These are phyloP conservation scores for Lipomyces starkeyi DNA, from an alignment of 805 yeast species.

Conservation along the genomic window DNA sequence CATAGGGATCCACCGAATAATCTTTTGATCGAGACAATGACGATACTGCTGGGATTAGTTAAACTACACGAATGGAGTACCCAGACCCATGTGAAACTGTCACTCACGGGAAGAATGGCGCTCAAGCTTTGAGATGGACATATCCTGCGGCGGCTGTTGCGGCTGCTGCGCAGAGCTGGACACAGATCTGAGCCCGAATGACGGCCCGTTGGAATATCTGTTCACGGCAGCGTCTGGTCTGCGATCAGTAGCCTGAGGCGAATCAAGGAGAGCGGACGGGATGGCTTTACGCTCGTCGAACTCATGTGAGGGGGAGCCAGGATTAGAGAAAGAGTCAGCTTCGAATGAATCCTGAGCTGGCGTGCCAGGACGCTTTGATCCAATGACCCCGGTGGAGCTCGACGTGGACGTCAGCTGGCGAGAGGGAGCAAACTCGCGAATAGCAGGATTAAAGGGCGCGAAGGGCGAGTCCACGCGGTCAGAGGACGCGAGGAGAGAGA, in stretches of 20 bases:
- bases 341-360: background rate
- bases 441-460: constrained; percentile 7
- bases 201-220: background rate
- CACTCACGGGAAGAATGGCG: constrained; percentile 7
- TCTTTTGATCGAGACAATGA: background rate
- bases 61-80: background rate
- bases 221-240: constrained; percentile 8
- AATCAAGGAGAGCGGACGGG: constrained; percentile 37
- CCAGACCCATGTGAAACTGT: background rate
- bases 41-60: background rate
- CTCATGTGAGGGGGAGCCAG: constrained; percentile 20
- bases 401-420: background rate
- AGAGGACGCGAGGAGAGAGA: background rate
- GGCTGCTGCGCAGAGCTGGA: constrained; percentile 8
- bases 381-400: constrained; percentile 2
- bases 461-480: constrained; percentile 1
- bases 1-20: background rate
- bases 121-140: constrained; percentile 4
- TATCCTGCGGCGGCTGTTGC: constrained; percentile 8
- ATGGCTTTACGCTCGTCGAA: constrained; percentile 37
- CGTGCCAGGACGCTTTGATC: constrained; percentile 9
- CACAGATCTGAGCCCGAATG: constrained; percentile 9
- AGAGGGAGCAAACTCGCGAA: constrained; percentile 7
- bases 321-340: constrained; percentile 7
- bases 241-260: constrained; percentile 25